Base-by-base conservation (phyloP, 129 eudicot genomes). In the Sambucus nigra region DNA sequence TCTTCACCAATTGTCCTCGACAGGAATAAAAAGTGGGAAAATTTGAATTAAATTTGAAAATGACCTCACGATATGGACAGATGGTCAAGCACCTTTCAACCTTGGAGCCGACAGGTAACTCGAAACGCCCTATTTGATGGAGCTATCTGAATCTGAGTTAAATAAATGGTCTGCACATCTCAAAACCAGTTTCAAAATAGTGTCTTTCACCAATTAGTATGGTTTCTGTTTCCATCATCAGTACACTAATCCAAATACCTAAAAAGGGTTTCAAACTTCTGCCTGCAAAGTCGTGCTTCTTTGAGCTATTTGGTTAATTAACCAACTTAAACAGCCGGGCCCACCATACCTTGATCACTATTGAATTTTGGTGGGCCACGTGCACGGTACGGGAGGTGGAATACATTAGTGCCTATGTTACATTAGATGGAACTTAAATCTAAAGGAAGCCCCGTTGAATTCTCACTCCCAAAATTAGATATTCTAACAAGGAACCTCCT, bases 311-410 rank as follows among this genome's bases (percentile, higher is more conserved):
- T 13, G 15, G 20, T 42, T 42, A 40, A 7, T 4, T 3, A 29
- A 46, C 52, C 67, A 32, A 47, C 20, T 47, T 4, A 64, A 49
- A 25, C 12, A n/a, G 45, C 12, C 12, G 8, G 72, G 54, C 35
- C 73, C 53, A 49, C 66, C 53, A 27, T 39, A 51, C 51, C 55
- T 23, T 41, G 59, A 62, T 63, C 24, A n/a, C n/a, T n/a, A 70
- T 55, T 70, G 55, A 70, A 35, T 46, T 55, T n/a, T 23, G 27
- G 69, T 70, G 65, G 75, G 60, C 64, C 69, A 62, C 64, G 65
- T 65, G 67, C 65, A 64, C 67, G 71, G 65, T 47, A 52, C 60
- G 70, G 65, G 47, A 18, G 55, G 46, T 49, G 66, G 35, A 24
- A 56, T 44, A 42, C 51, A 16, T 47, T 38, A 52, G 53, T 60